Evolutionary conservation across 352 stramenopile genomes (phyloP), one percentile per base, ranked within the genome.

Genomic region (Pythium dissotocum): DNA sequence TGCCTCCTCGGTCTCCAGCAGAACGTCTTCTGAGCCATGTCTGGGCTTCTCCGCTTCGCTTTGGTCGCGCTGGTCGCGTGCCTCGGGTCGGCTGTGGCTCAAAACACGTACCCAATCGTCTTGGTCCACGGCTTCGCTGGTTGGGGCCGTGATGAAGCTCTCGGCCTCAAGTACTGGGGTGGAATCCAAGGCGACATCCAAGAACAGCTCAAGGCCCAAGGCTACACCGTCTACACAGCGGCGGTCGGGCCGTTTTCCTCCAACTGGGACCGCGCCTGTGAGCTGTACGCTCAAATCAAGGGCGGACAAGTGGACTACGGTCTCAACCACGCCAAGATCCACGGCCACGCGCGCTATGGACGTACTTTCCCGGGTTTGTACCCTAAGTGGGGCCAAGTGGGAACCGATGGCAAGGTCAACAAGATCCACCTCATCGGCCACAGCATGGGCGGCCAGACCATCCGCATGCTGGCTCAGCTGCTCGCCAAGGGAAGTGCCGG

Each of bases 361-460:
- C 21, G 21, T 24, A 24, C 21, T 24, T 24, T 24, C 75, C 72
- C 80, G 24, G 84, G 79, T 3, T 49, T 93, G 16, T 90, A 84
- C 55, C 79, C 80, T 2, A 58, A 83, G 7, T 93, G 85, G 83
- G 80, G 83, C 5, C 61, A 70, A 32, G 75, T 74, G 0, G 54
- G 28, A 44, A 73, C 63, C 4, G 71, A 89, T 54, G 80, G 80
- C 18, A 76, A 70, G 8, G 69, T 88, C 55, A 82, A 90, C 58
- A 90, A 89, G 61, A 63, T 93, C 1, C 83, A 91, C 58, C 61
- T 93, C 16, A n/a, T 93, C 3, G 83, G 85, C 16, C 85, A 94
- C 80, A 89, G 78, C 38, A 92, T 94, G 83, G 85, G 85, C 38
- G 85, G 85, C n/a, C 79, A 87, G 64, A 93, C 85, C 6, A 72